Conservation (phyloP, 2,329 filamentous ascomycete genomes). For the Onygena corvina region DNA sequence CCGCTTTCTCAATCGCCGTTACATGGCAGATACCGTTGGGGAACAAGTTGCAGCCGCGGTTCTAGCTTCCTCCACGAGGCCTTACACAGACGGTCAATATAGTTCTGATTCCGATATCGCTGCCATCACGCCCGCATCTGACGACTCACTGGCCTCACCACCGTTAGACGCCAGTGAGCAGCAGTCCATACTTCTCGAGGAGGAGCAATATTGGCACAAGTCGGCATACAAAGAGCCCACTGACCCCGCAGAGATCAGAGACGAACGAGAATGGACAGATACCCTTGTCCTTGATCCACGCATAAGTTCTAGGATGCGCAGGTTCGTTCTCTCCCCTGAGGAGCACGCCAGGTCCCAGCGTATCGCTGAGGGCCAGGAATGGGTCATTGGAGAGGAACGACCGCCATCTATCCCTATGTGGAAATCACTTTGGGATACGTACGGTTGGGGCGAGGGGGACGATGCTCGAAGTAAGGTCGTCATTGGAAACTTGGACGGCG, state of each 20-base stretch:
- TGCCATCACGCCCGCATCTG: conserved; percentile 10
- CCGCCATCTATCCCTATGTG: conserved; percentile 27
- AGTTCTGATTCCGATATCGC: conserved; percentile 18
- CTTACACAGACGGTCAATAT: conserved; percentile 25
- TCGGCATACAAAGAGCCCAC: conserved; percentile 49
- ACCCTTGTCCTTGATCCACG: conserved; percentile 64
- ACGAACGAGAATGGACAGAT: conserved; percentile 64
- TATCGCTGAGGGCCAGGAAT: conserved; percentile 54
- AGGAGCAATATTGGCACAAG: conserved; percentile 78
- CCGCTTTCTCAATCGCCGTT: conserved; percentile 71
- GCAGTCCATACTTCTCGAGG: conserved; percentile 51
- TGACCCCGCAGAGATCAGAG: conserved; percentile 34
- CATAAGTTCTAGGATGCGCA: conserved; percentile 66
- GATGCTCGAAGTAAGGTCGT: conserved; percentile 29
- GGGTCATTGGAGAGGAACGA: conserved; percentile 52
- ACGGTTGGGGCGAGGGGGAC: conserved; percentile 33
- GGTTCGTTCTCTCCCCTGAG: conserved; percentile 57
- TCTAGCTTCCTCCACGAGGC: conserved; percentile 40
- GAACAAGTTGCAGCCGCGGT: conserved; percentile 78
- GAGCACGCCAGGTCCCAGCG: conserved; percentile 55
- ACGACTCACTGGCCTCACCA: conserved; percentile 33
- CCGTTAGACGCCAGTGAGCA: conserved; percentile 44
- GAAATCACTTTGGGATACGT: conserved; percentile 31
- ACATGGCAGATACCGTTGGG: conserved; percentile 77
- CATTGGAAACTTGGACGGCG: conserved; percentile 30